A percentile compares a stretch with the other conserved stretches of the same genome.
These are phyloP conservation scores for Luzula sylvatica DNA, from an alignment of 176 grass and related monocot species.

Conservation along the genomic window DNA sequence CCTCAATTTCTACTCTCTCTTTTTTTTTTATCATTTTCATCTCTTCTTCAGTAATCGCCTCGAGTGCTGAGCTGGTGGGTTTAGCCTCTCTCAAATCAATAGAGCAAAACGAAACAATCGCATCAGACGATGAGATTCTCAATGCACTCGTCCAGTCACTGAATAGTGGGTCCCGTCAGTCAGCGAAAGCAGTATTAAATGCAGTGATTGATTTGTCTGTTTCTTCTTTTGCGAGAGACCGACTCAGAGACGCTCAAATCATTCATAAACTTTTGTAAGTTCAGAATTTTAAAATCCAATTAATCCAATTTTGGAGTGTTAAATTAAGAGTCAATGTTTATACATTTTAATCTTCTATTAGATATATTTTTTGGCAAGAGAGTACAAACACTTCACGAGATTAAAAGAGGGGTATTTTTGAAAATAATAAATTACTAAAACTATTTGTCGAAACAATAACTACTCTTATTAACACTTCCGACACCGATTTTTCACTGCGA, in stretches of 20 bases:
- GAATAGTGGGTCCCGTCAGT: neutral
- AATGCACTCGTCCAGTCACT: neutral
- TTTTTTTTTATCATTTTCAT: neutral
- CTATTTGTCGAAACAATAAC: constrained; percentile 35
- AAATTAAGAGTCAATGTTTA: too few relatives aligned
- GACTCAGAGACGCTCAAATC: neutral
- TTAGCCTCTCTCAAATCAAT: neutral
- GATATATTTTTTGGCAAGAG: neutral
- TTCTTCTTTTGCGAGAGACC: constrained; percentile 2
- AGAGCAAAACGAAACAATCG: neutral
- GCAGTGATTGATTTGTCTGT: constrained; percentile 6
- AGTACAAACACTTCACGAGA: neutral
- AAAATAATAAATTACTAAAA: constrained; percentile 13
- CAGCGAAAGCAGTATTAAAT: neutral
- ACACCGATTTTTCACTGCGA: constrained; percentile 1
- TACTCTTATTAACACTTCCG: constrained; percentile 46
- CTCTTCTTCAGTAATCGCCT: neutral
- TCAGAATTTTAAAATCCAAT: too few relatives aligned
- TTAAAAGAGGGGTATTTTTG: neutral
- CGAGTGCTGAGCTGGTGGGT: neutral
- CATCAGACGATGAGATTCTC: neutral
- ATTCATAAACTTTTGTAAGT: constrained; percentile 1
- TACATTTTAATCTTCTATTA: neutral
- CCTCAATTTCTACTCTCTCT: too few relatives aligned
- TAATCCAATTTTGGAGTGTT: too few relatives aligned